Evolutionary conservation across 768 basidiomycete species (phyloP).

Genomic region (Lentinula sp.): DNA sequence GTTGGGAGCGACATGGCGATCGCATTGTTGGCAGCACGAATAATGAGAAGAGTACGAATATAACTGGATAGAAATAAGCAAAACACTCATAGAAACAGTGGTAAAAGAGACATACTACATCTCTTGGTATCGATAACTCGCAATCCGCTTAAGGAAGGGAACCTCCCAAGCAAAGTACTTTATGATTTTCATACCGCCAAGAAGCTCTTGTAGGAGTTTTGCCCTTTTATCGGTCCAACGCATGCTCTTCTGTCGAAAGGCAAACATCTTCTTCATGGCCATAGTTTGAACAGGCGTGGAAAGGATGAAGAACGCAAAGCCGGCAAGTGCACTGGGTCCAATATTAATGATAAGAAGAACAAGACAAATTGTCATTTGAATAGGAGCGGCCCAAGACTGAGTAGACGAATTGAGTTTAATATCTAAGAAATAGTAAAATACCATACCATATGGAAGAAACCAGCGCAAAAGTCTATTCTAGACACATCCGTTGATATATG

Average conservation of each 20-base stretch:
- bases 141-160: slow-evolving; percentile 73
- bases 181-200: slow-evolving; percentile 87
- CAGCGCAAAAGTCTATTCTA: slow-evolving; percentile 81
- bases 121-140: slow-evolving; percentile 65
- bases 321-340: slow-evolving; percentile 54
- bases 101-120: slow-evolving; percentile 40
- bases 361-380: slow-evolving; percentile 76
- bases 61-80: slow-evolving; percentile 30
- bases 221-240: slow-evolving; percentile 87
- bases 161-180: slow-evolving; percentile 89
- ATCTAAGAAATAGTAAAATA: neutral
- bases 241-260: slow-evolving; percentile 70
- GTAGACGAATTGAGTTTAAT: neutral
- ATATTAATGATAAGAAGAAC: slow-evolving; percentile 68
- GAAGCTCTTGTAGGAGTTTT: slow-evolving; percentile 82
- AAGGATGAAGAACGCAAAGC: slow-evolving; percentile 58
- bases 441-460: slow-evolving; percentile 69
- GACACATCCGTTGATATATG: slow-evolving; percentile 93
- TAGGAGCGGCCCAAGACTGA: slow-evolving; percentile 64
- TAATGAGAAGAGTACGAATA: slow-evolving; percentile 59
- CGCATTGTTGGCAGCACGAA: slow-evolving; percentile 63
- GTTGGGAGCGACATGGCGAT: slow-evolving; percentile 69
- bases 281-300: slow-evolving; percentile 67
- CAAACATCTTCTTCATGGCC: slow-evolving; percentile 71
- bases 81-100: slow-evolving; percentile 15